Evolutionary conservation across 306 rosid genomes (phyloP).

Genomic region (Begonia peltatifolia): DNA sequence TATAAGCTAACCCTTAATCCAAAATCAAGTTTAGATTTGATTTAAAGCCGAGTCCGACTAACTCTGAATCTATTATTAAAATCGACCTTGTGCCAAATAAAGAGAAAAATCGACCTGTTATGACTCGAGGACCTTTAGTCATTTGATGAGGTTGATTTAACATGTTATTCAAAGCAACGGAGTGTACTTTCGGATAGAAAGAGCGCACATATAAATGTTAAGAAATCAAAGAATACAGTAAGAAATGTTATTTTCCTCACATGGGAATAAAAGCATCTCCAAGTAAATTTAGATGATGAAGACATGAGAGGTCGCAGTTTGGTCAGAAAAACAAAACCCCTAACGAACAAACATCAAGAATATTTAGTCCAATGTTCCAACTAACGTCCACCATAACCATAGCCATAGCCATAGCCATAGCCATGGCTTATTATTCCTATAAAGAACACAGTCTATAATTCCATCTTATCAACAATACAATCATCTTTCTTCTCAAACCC

Average conservation of each 20-base stretch:
- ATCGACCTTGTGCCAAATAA: too few species aligned
- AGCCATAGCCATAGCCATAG: background rate
- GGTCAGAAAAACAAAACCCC: background rate
- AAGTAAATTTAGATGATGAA: slow-evolving; percentile 2
- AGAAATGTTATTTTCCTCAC: background rate
- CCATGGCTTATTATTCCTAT: background rate
- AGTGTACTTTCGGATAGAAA: too few species aligned
- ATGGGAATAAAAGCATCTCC: slow-evolving; percentile 10
- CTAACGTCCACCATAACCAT: background rate
- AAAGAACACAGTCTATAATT: background rate
- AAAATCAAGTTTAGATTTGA: too few species aligned
- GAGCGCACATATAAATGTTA: too few species aligned
- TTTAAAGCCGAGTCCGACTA: too few species aligned
- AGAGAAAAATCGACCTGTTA: too few species aligned
- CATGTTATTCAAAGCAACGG: too few species aligned
- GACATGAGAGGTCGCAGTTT: slow-evolving; percentile 13
- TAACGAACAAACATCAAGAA: background rate
- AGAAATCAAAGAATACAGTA: background rate
- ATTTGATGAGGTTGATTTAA: too few species aligned
- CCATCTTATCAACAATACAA: background rate
- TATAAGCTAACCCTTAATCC: too few species aligned
- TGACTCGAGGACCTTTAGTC: too few species aligned
- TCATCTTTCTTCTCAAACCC: background rate
- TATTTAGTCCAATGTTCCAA: background rate
- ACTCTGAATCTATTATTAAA: too few species aligned